A percentile compares a stretch with the other conserved stretches of the same genome.
Evolutionary conservation across 108 stramenopile species (phyloP).

Genomic region (Licmophora abbreviata): DNA sequence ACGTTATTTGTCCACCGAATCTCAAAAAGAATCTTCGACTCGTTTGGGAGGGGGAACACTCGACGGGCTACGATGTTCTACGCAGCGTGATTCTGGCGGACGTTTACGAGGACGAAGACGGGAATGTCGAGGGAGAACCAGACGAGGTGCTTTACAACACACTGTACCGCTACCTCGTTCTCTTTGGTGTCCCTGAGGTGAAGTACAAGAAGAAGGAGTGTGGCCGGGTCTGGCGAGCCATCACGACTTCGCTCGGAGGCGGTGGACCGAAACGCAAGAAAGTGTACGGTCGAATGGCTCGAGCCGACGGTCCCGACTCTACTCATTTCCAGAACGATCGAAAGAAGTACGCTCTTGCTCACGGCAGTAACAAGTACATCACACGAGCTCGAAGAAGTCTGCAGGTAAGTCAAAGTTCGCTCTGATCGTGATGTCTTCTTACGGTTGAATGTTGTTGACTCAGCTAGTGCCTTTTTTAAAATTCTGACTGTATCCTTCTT

Average conservation of each 20-base stretch:
- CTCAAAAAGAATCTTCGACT: slow-evolving; percentile 50
- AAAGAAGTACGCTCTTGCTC: slow-evolving; percentile 40
- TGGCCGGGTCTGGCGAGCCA: slow-evolving; percentile 68
- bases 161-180: slow-evolving; percentile 87
- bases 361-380: slow-evolving; percentile 58
- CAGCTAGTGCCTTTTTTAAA: too few relatives aligned
- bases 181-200: slow-evolving; percentile 79
- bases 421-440: not conserved
- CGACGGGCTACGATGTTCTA: slow-evolving; percentile 44
- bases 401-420: slow-evolving; percentile 7
- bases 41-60: slow-evolving; percentile 72
- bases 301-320: slow-evolving; percentile 26
- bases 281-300: slow-evolving; percentile 2
- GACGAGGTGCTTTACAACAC: slow-evolving; percentile 88
- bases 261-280: not conserved
- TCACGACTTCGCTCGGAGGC: slow-evolving; percentile 23
- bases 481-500: not conserved
- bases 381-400: slow-evolving; percentile 50
- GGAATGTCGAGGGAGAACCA: slow-evolving; percentile 53
- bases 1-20: slow-evolving; percentile 67
- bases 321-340: slow-evolving; percentile 43
- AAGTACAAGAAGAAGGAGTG: slow-evolving; percentile 22
- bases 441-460: too few relatives aligned
- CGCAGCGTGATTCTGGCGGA: slow-evolving; percentile 59
- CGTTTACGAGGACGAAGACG: slow-evolving; percentile 68